phyloP scores from a whole-genome alignment of 176 grass and related monocot species.

The Carex kokanica region DNA sequence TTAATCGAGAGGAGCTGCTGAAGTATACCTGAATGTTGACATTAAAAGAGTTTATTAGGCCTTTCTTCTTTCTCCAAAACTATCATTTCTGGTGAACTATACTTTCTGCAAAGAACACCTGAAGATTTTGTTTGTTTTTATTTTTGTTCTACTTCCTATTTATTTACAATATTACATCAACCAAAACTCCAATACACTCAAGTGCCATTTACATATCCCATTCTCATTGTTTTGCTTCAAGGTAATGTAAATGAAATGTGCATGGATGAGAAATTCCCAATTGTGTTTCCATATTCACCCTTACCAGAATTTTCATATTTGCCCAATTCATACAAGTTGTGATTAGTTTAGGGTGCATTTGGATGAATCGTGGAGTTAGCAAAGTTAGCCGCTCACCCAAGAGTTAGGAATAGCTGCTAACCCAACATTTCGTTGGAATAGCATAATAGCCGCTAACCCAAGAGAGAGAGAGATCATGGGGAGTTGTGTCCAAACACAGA shows the following conservation, averaged over 20 bases:
- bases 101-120: neutral
- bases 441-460: too few species aligned
- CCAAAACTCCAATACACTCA: neutral
- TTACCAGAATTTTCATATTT: neutral
- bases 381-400: too few species aligned
- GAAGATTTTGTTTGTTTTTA: neutral
- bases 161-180: constrained; percentile 15
- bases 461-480: too few species aligned
- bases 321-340: neutral
- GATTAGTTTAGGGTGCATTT: neutral
- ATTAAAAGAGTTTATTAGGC: neutral
- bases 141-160: neutral
- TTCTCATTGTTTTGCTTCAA: neutral
- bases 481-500: too few species aligned
- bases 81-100: constrained; percentile 7
- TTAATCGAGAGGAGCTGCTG: constrained; percentile 83
- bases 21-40: constrained; percentile 62
- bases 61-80: constrained; percentile 1
- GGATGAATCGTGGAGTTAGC: too few species aligned
- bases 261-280: neutral
- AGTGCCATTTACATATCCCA: neutral
- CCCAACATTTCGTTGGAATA: too few species aligned
- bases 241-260: neutral
- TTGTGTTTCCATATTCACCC: neutral
- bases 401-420: too few species aligned